A percentile compares a stretch with the other conserved stretches of the same genome.
Conservation (phyloP, 176 grass and related monocot genomes). For the Stipa capillata region DNA sequence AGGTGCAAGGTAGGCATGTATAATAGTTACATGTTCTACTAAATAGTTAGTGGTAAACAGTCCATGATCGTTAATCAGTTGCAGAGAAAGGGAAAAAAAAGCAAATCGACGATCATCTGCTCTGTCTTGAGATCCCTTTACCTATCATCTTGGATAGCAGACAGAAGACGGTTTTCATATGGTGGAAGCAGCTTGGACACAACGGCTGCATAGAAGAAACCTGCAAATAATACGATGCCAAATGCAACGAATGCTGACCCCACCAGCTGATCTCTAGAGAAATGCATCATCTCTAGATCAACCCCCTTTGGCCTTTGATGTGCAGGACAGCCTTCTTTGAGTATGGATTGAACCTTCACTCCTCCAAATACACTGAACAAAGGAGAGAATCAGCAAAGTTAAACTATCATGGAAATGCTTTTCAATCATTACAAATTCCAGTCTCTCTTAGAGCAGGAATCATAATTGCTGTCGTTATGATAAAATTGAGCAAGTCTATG, state of each 20-base stretch:
- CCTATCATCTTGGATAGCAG: conserved; percentile 48
- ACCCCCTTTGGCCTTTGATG: no score
- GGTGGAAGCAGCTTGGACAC: conserved; percentile 51
- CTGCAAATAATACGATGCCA: conserved; percentile 20
- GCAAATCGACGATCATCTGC: no score
- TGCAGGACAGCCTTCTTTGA: not conserved
- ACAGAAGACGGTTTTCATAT: conserved; percentile 31
- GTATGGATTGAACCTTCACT: not conserved
- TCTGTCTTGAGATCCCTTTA: not conserved
- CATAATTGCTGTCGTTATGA: no score
- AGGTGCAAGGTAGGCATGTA: not conserved
- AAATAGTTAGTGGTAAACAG: not conserved
- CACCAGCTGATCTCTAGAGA: not conserved
- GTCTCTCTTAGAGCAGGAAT: not conserved
- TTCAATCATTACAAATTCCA: not conserved
- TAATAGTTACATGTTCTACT: not conserved
- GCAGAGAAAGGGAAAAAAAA: no score
- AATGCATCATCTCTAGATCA: conserved; percentile 6
- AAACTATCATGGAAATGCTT: not conserved
- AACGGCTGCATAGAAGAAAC: conserved; percentile 31
- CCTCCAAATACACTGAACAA: not conserved
- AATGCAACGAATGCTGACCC: conserved; percentile 6
- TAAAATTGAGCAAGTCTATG: no score
- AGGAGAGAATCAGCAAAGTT: not conserved
- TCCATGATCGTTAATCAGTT: not conserved